phyloP scores from a whole-genome alignment of 2,329 filamentous ascomycete genomes.

The Neurospora sp. region DNA sequence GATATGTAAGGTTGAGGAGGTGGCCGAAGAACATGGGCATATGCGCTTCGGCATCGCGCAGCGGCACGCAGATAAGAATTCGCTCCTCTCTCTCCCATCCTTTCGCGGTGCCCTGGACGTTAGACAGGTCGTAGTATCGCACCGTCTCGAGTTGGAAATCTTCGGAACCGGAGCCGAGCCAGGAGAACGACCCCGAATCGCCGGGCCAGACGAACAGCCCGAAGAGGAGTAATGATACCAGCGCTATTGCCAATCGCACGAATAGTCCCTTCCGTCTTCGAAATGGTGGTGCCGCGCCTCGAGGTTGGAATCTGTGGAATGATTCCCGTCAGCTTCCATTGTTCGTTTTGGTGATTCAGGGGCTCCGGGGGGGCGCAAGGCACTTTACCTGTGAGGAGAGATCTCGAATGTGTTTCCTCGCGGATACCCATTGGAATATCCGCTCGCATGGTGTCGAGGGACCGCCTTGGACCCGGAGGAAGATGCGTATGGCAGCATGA shows the following conservation, averaged over 20 bases:
- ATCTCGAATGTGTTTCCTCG: constrained; percentile 73
- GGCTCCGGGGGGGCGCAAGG: neutral
- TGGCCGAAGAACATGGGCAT: constrained; percentile 98
- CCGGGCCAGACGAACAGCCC: constrained; percentile 67
- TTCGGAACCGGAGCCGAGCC: constrained; percentile 54
- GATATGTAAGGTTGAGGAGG: constrained; percentile 90
- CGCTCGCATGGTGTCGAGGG: constrained; percentile 67
- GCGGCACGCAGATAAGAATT: constrained; percentile 86
- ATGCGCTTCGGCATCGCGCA: constrained; percentile 87
- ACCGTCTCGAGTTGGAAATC: constrained; percentile 85
- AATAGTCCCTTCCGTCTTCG: constrained; percentile 66
- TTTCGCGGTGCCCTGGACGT: constrained; percentile 80
- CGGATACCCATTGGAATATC: constrained; percentile 78
- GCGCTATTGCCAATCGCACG: constrained; percentile 51
- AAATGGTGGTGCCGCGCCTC: constrained; percentile 59
- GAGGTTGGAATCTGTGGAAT: constrained; percentile 67
- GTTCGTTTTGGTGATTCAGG: neutral
- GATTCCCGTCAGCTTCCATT: constrained; percentile 11
- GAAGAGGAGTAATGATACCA: constrained; percentile 53
- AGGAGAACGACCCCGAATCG: constrained; percentile 49
- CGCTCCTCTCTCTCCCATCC: constrained; percentile 96
- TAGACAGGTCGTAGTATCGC: constrained; percentile 89
- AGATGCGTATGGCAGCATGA: constrained; percentile 48
- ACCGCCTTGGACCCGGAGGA: constrained; percentile 57
- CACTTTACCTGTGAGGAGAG: constrained; percentile 69